phyloP scores from a whole-genome alignment of 805 yeast genomes.

The Sporopachydermia lactativora region DNA sequence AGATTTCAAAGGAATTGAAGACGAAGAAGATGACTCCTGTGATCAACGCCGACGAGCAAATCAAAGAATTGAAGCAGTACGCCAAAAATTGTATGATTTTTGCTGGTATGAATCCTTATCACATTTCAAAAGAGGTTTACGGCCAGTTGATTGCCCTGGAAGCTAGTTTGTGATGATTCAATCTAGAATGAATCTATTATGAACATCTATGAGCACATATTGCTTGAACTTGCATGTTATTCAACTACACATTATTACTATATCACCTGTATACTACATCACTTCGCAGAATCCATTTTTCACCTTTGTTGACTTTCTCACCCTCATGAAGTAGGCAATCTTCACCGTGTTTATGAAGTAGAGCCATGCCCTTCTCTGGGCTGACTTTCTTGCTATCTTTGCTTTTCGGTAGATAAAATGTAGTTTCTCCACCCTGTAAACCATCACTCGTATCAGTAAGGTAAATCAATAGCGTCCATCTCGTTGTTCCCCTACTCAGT shows the following conservation, averaged over 20 bases:
- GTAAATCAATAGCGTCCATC: slow-evolving; percentile 47
- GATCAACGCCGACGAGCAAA: slow-evolving; percentile 40
- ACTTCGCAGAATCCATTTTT: slow-evolving; percentile 49
- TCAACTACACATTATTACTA: slow-evolving; percentile 10
- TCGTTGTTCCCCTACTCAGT: slow-evolving; percentile 26
- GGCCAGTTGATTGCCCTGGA: slow-evolving; percentile 1
- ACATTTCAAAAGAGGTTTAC: slow-evolving; percentile 53
- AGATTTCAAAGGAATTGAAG: slow-evolving; percentile 27
- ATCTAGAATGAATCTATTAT: too few relatives aligned
- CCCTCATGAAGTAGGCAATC: slow-evolving; percentile 51
- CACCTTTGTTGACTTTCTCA: slow-evolving; percentile 33
- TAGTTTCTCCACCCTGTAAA: slow-evolving; percentile 45
- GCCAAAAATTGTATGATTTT: slow-evolving; percentile 86
- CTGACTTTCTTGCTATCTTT: slow-evolving; percentile 23
- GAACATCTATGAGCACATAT: too few relatives aligned
- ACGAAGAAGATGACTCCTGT: slow-evolving; percentile 27
- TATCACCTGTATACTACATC: slow-evolving; percentile 28
- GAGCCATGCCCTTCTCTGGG: slow-evolving; percentile 41
- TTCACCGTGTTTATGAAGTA: slow-evolving; percentile 52
- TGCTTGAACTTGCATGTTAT: too few relatives aligned
- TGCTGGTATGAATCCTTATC: slow-evolving; percentile 89
- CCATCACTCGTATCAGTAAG: slow-evolving; percentile 40
- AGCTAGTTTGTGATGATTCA: not conserved
- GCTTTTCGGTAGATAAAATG: slow-evolving; percentile 26
- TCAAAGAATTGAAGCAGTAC: slow-evolving; percentile 38